phyloP scores from a whole-genome alignment of 768 basidiomycete genomes.

The Leccinum arenicola region DNA sequence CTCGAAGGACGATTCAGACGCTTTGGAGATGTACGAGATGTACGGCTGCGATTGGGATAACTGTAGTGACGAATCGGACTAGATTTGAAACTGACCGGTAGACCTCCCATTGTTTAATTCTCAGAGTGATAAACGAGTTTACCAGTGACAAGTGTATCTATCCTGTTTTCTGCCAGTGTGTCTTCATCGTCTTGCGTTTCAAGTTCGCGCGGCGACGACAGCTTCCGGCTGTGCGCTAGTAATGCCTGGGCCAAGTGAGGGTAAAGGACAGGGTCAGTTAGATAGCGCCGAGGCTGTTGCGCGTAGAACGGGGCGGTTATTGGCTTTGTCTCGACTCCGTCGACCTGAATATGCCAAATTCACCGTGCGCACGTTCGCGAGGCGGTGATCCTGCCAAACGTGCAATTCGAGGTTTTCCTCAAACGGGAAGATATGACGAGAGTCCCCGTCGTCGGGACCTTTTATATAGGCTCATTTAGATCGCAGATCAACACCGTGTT shows the following conservation, averaged over 20 bases:
- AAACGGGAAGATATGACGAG: background rate
- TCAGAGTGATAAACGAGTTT: no score
- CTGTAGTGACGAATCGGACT: no score
- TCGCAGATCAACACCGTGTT: slow-evolving; percentile 29
- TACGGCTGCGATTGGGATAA: no score
- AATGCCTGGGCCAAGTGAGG: background rate
- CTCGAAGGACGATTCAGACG: no score
- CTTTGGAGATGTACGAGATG: no score
- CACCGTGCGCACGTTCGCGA: slow-evolving; percentile 14
- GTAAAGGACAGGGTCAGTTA: background rate
- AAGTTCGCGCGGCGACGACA: no score
- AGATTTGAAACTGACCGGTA: no score
- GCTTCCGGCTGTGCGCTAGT: background rate
- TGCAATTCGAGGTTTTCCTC: slow-evolving; percentile 2
- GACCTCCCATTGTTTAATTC: no score
- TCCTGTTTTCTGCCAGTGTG: no score
- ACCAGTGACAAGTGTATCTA: no score
- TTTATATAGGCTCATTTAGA: slow-evolving; percentile 2
- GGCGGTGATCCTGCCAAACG: slow-evolving; percentile 1
- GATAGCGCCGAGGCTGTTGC: background rate
- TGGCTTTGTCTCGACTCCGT: background rate
- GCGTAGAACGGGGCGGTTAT: background rate
- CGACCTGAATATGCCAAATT: background rate
- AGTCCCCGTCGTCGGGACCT: background rate
- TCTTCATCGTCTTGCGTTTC: no score